Percentiles rank a stretch among this genome's conserved stretches.
These are phyloP conservation scores for Aspergillus saccharolyticus DNA, from an alignment of 495 filamentous ascomycete species.

Conservation along the genomic window DNA sequence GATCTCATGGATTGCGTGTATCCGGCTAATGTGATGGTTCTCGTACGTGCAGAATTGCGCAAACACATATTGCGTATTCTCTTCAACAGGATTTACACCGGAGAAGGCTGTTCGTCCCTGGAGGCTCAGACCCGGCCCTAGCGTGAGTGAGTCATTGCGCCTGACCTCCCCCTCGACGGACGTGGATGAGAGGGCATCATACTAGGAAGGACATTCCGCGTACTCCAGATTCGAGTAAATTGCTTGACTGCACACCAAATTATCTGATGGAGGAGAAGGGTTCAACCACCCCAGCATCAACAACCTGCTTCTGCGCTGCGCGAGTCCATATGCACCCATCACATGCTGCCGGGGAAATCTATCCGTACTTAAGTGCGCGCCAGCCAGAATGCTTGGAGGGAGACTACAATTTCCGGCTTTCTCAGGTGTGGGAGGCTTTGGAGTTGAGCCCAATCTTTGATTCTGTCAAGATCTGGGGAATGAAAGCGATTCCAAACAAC, in stretches of 20 bases:
- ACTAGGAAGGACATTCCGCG: not conserved
- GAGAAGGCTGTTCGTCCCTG: not conserved
- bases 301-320: not conserved
- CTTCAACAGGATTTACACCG: not conserved
- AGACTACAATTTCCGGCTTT: not conserved
- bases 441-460: not conserved
- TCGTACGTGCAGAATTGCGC: not conserved
- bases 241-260: not conserved
- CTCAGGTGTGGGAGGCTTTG: not conserved
- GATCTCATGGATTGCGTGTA: not conserved
- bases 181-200: not conserved
- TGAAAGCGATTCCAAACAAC: not conserved
- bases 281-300: not conserved
- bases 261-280: not conserved
- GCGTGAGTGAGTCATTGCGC: conserved; percentile 8
- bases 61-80: not conserved
- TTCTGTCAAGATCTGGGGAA: not conserved
- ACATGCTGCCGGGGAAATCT: not conserved
- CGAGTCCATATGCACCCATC: not conserved
- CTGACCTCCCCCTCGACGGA: not conserved
- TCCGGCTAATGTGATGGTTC: not conserved
- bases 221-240: not conserved
- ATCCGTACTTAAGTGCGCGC: not conserved
- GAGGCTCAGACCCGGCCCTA: not conserved
- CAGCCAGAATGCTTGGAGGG: not conserved